Conservation (phyloP, 2,329 filamentous ascomycete genomes). For the Fusarium longipes region DNA sequence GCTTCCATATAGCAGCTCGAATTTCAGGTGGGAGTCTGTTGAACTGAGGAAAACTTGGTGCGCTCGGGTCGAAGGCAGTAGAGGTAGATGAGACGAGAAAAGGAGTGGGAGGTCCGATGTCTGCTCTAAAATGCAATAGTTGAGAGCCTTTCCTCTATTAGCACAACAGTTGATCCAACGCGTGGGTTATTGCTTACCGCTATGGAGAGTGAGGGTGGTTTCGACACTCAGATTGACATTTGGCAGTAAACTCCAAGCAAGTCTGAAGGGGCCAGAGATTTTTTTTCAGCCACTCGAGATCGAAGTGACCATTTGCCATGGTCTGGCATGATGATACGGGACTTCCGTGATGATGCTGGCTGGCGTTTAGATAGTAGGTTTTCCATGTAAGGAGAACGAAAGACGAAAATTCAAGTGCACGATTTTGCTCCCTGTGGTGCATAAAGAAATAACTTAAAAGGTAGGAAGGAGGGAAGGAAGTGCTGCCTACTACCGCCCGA, state of each 20-base stretch:
- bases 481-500: too few relatives aligned
- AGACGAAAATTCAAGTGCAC: not conserved
- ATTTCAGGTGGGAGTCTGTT: constrained; percentile 10
- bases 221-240: not conserved
- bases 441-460: not conserved
- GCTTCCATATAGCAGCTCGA: not conserved
- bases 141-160: not conserved
- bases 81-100: not conserved
- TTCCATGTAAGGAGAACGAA: not conserved
- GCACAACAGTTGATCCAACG: not conserved
- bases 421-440: not conserved
- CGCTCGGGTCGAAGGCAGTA: not conserved
- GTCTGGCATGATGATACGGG: not conserved
- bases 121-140: not conserved
- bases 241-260: not conserved
- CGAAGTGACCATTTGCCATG: not conserved
- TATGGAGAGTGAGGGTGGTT: not conserved
- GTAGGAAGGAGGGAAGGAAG: not conserved
- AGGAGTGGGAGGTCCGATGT: not conserved
- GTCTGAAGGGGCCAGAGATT: not conserved
- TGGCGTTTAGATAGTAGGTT: not conserved
- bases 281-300: not conserved
- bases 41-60: constrained; percentile 1
- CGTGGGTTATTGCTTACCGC: not conserved
- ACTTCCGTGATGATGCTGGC: not conserved